Conservation (phyloP, 176 grass and related monocot species). For the Musa beccarii region DNA sequence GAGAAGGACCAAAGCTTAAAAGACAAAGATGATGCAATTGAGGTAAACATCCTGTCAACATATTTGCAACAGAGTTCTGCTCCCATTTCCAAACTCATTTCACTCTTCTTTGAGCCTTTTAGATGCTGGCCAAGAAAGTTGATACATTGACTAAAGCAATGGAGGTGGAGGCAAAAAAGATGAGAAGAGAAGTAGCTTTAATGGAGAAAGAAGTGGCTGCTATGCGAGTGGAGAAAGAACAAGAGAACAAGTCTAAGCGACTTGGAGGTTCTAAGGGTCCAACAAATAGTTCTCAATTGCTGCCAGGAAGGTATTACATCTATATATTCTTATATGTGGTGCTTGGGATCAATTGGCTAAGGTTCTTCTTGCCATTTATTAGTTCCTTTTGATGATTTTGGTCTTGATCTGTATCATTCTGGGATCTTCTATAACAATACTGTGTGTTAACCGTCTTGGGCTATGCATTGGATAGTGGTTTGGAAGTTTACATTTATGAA, state of each 20-base stretch:
- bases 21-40: constrained; percentile 91
- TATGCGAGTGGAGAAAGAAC: constrained; percentile 73
- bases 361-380: neutral
- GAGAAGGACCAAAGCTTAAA: constrained; percentile 90
- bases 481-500: no score
- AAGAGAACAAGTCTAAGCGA: constrained; percentile 57
- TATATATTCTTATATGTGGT: neutral
- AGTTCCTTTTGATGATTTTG: neutral
- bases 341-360: neutral
- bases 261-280: constrained; percentile 40
- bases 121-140: constrained; percentile 96
- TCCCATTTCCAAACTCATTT: neutral
- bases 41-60: constrained; percentile 35
- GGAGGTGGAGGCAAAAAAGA: constrained; percentile 92
- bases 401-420: neutral
- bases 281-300: constrained; percentile 47
- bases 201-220: constrained; percentile 83
- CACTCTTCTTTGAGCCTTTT: constrained; percentile 8
- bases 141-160: constrained; percentile 89
- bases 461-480: no score
- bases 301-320: constrained; percentile 42
- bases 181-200: constrained; percentile 64
- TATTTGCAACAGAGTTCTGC: neutral
- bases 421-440: no score
- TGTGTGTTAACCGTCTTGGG: no score